phyloP scores from a whole-genome alignment of 306 rosid species.

The Trichosanthes cucumerina region DNA sequence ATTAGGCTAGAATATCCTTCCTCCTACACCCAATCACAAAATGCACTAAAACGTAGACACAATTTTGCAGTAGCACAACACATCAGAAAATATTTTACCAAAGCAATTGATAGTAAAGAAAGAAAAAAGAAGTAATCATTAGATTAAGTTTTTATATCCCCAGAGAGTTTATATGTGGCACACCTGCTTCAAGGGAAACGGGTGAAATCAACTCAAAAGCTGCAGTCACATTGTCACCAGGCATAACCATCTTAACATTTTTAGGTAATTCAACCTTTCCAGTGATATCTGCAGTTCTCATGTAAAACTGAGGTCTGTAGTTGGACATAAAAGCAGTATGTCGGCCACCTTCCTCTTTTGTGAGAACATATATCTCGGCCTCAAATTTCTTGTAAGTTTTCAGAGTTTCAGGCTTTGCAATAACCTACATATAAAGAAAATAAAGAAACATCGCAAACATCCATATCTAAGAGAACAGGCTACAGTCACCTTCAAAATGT shows the following conservation, averaged over 20 bases:
- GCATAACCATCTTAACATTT: constrained; percentile 95
- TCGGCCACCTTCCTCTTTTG: constrained; percentile 99
- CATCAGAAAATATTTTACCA: neutral
- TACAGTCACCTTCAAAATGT: neutral
- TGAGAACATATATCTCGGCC: constrained; percentile 94
- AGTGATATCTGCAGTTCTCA: constrained; percentile 96
- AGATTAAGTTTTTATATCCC: neutral
- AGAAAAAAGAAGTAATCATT: neutral
- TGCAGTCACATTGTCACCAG: constrained; percentile 93
- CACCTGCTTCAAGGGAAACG: constrained; percentile 90
- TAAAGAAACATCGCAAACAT: neutral
- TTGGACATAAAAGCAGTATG: constrained; percentile 96
- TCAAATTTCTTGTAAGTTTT: constrained; percentile 82
- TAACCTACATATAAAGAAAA: constrained; percentile 38
- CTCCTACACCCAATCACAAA: neutral
- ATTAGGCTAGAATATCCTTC: neutral
- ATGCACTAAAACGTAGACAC: neutral
- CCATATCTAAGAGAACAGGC: neutral
- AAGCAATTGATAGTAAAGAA: neutral
- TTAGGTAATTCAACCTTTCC: constrained; percentile 93
- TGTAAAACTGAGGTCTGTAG: constrained; percentile 89
- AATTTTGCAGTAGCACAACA: neutral
- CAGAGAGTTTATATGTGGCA: constrained; percentile 9
- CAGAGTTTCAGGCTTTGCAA: constrained; percentile 82
- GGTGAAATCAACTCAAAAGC: constrained; percentile 71